Base-by-base conservation (phyloP, 2,329 filamentous ascomycete genomes). In the Byssothecium circinans region DNA sequence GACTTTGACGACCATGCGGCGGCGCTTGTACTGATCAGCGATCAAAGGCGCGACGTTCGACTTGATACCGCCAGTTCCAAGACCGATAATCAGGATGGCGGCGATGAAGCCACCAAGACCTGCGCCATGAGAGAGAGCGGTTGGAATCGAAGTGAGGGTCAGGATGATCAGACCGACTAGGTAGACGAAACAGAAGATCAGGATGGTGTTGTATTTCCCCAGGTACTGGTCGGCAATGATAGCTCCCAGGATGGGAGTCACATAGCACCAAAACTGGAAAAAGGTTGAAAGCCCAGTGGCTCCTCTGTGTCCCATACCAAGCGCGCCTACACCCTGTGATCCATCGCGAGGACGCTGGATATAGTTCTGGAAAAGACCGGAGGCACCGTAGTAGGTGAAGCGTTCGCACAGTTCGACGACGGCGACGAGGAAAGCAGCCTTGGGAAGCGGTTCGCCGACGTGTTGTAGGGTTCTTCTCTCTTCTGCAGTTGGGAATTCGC, bases 41-140 rank as follows among this genome's bases (percentile, higher is more conserved):
- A 78, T 77, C 20, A 78, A 58, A 2, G 76, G 76, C 14, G 75
- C 74, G 39, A 91, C 87, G 64, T 91, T 91, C 56, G 86, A 82
- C 76, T 91, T 92, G 82, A 91, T 90, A 67, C 88, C 86, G 57
- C 88, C 88, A 3, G 87, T 89, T 46, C 88, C 88, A 34, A 89
- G 71, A 41, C 86, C 86, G 64, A 90, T 81, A 64, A 90, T 79
- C 35, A 89, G 73, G 42, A 88, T 74, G 40, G 83, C 50, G 17
- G 57, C 72, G 2, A 85, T 68, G 69, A 89, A 88, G 49, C 81
- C 83, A 12, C 75, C 85, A 30, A 89, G 79, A 1, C 84, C 76
- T 23, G 79, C 75, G 20, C 83, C 78, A 37, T 82, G 72, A 30
- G 80, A 71, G 34, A 91, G 85, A 45, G 88, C 83, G 1, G 61